Base-by-base conservation (phyloP, 2,329 filamentous ascomycete genomes). In the Verticillium albo-atrum region DNA sequence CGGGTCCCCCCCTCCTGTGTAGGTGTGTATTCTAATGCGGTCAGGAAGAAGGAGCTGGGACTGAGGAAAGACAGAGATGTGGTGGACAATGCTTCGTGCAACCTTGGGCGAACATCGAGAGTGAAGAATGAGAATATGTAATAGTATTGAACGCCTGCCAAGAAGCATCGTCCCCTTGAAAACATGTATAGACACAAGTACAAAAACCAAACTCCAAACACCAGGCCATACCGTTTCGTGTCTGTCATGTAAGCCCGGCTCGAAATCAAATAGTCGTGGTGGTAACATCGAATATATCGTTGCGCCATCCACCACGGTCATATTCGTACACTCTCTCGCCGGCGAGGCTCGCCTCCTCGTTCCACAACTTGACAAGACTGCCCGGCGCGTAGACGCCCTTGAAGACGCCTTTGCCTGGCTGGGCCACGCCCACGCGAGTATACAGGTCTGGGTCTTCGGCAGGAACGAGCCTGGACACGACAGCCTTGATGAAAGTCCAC, bases 331-430 rank as follows among this genome's bases (percentile, higher is more conserved):
- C 85, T 47, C 86, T 82, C 72, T 96, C 90, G 23, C 81, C 81
- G 0, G 91, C 92, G 62, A 81, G 79, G 25, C 79, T 75, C 0
- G 86, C 92, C 74, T 96, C 89, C 64, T 92, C 88, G 65, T 94
- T 85, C 91, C 92, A 97, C n/a, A 96, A 74, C 75, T 90, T 92
- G 56, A 95, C 90, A 27, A 97, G 78, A 72, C 92, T 97, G 0
- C 92, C 93, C 0, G 94, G 94, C 1, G 94, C 89, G 75, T 97
- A 97, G 2, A 92, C 84, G 4, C 89, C 91, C 66, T 87, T 86
- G 78, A 98, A 98, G 0, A 94, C 77, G 12, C 82, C 83, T 4
- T 66, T 59, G 3, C 80, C 79, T 6, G 79, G 79, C 64, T 77
- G 70, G 26, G 83, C 82, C 10, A 96, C 77, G 1, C 92, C 92